phyloP scores from a whole-genome alignment of 257 asterid genomes.

The Ligustrum vulgare region DNA sequence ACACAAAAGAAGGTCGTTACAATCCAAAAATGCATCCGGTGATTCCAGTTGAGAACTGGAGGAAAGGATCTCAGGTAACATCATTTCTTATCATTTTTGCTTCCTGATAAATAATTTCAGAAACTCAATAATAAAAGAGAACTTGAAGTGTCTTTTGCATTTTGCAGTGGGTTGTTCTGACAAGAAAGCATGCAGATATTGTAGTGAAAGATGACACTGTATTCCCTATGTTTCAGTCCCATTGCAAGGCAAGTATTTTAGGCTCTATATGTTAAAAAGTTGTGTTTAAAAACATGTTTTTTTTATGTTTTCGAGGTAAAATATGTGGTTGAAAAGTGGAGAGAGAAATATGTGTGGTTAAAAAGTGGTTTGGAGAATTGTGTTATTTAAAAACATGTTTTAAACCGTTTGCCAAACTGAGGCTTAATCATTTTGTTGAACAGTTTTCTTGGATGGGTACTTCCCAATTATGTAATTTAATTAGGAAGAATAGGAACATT shows the following conservation, averaged over 20 bases:
- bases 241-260: conserved; percentile 83
- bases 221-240: conserved; percentile 75
- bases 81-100: conserved; percentile 14
- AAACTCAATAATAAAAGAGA: background rate
- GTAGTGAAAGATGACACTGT: conserved; percentile 74
- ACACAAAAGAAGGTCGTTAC: conserved; percentile 86
- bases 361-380: no score
- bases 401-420: no score
- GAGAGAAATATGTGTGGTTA: no score
- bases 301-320: no score
- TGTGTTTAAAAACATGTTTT: no score
- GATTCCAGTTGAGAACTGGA: conserved; percentile 78
- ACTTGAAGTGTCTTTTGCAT: conserved; percentile 15
- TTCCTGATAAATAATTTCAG: conserved; percentile 11
- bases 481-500: background rate
- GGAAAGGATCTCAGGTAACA: conserved; percentile 97
- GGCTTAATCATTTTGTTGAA: conserved; percentile 9
- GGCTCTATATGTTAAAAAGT: no score
- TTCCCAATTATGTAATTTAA: background rate
- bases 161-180: conserved; percentile 93
- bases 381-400: no score
- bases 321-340: no score
- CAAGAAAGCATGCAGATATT: conserved; percentile 83
- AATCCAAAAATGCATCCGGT: conserved; percentile 95
- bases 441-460: conserved; percentile 8